A percentile compares a stretch with the other conserved stretches of the same genome.
These are phyloP conservation scores for Mucor mucedo DNA, from an alignment of 371 early-diverging fungal species.

Conservation along the genomic window DNA sequence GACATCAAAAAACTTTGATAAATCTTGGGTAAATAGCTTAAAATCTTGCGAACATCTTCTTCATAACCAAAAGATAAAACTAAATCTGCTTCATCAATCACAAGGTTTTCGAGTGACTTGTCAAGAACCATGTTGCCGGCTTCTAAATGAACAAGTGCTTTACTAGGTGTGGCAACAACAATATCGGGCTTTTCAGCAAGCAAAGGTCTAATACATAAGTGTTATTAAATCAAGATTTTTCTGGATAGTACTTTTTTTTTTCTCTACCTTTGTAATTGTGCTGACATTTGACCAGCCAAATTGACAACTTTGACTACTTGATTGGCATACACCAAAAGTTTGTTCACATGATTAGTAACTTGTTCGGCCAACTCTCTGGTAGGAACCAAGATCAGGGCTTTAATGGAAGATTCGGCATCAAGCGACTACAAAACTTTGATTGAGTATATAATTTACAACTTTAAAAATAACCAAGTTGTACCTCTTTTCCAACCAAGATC, in stretches of 20 bases:
- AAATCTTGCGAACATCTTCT: constrained; percentile 77
- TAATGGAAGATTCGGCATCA: constrained; percentile 34
- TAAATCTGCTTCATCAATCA: constrained; percentile 96
- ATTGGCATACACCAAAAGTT: constrained; percentile 76
- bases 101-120: constrained; percentile 77
- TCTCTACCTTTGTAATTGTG: constrained; percentile 66
- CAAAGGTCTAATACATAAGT: constrained; percentile 63
- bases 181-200: constrained; percentile 87
- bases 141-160: constrained; percentile 75
- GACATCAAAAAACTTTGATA: constrained; percentile 91
- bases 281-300: constrained; percentile 69
- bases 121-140: constrained; percentile 61
- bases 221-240: not conserved
- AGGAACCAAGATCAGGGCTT: constrained; percentile 86
- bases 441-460: no score
- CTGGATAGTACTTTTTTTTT: not conserved
- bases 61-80: constrained; percentile 93
- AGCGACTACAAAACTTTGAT: constrained; percentile 10
- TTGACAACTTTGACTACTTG: constrained; percentile 72
- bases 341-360: constrained; percentile 76
- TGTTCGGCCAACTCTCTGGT: constrained; percentile 97
- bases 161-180: constrained; percentile 84
- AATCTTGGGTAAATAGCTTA: constrained; percentile 78
- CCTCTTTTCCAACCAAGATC: constrained; percentile 76
- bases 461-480: constrained; percentile 13